phyloP scores from a whole-genome alignment of 768 basidiomycete genomes.

The Pleurotus sapidus region DNA sequence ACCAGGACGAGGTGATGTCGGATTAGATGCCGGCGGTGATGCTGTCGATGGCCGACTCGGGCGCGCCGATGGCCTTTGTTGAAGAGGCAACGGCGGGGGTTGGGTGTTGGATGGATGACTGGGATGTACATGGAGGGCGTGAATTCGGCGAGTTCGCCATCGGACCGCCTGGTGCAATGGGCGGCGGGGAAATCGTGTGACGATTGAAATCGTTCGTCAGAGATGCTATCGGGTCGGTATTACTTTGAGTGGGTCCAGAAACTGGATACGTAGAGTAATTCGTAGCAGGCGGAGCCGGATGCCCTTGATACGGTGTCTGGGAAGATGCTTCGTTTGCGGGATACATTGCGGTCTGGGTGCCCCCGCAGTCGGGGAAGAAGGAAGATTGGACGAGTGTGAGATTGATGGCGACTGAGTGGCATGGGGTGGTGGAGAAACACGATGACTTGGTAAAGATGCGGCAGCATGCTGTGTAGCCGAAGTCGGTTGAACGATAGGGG shows the following conservation, averaged over 20 bases:
- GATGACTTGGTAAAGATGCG: neutral
- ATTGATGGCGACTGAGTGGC: neutral
- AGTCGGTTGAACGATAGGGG: constrained; percentile 6
- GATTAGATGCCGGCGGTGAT: constrained; percentile 1
- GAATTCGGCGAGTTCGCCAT: constrained; percentile 1
- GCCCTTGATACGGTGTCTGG: neutral
- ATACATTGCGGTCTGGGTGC: neutral
- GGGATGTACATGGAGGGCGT: constrained; percentile 4
- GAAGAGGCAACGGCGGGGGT: neutral
- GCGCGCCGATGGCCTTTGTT: neutral
- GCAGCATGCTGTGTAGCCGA: neutral
- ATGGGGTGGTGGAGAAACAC: neutral
- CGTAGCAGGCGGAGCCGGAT: neutral
- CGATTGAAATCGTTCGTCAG: constrained; percentile 36
- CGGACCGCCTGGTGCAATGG: constrained; percentile 3
- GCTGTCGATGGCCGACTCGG: constrained; percentile 7
- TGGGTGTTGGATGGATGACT: constrained; percentile 3
- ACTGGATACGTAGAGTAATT: constrained; percentile 3
- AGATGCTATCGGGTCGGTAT: constrained; percentile 24
- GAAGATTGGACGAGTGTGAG: neutral
- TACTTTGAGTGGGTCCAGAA: neutral
- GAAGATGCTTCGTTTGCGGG: neutral
- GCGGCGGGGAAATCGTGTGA: constrained; percentile 29
- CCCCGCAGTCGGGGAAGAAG: neutral
- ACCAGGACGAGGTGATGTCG: neutral